Conservation (phyloP, 805 yeast genomes). For the Candida yuanshanica region DNA sequence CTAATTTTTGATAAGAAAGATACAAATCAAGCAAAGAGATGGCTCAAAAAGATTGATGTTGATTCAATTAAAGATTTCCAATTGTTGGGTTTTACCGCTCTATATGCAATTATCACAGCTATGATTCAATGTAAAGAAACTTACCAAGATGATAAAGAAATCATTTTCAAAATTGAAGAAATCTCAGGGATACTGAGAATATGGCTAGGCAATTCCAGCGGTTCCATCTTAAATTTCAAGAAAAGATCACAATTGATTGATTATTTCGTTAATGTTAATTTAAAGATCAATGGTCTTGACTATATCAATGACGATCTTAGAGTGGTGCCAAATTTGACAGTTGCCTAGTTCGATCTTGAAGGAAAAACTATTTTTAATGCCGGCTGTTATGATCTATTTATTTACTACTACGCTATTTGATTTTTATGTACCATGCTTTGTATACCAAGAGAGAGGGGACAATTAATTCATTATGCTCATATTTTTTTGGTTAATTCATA, state of each 20-base stretch:
- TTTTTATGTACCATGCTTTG: no score
- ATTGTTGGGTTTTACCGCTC: constrained; percentile 27
- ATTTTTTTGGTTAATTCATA: no score
- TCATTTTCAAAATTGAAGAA: constrained; percentile 24
- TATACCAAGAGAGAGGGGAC: no score
- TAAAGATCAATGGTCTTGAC: constrained; percentile 22
- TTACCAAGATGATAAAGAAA: constrained; percentile 13
- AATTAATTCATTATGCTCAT: no score
- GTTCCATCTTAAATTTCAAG: constrained; percentile 23
- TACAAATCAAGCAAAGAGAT: constrained; percentile 16
- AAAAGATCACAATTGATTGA: constrained; percentile 29
- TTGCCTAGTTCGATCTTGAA: not conserved
- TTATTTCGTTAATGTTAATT: constrained; percentile 23
- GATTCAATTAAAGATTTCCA: constrained; percentile 12
- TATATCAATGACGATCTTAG: not conserved
- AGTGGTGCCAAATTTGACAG: not conserved
- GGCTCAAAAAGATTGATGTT: constrained; percentile 21
- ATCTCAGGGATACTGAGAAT: constrained; percentile 28
- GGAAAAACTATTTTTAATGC: no score
- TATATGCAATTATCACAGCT: constrained; percentile 21
- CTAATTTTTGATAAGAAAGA: constrained; percentile 21
- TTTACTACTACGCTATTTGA: no score
- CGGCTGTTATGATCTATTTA: no score
- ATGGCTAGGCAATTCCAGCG: constrained; percentile 29
- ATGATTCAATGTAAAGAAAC: constrained; percentile 15